These are phyloP conservation scores for Nepenthes mirabilis DNA, from an alignment of 148 eudicot genomes.

Conservation along the genomic window DNA sequence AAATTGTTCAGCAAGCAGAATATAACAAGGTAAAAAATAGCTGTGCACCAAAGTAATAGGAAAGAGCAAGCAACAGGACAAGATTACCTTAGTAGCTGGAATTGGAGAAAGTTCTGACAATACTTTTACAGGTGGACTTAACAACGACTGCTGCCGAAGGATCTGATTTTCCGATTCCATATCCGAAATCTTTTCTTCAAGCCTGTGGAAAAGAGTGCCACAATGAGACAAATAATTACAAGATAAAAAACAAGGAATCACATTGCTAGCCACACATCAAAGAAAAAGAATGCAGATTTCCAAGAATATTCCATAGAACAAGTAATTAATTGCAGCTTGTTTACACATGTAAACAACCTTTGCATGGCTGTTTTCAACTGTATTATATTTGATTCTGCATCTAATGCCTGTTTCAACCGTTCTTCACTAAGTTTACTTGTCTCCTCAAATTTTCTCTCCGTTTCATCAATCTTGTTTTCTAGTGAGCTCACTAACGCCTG, in stretches of 20 bases:
- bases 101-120: conserved; percentile 32
- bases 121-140: conserved; percentile 25
- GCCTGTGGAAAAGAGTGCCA: conserved; percentile 28
- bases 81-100: conserved; percentile 32
- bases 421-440: conserved; percentile 83
- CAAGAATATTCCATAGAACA: neutral
- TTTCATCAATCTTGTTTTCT: conserved; percentile 73
- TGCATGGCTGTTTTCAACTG: conserved; percentile 77
- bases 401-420: conserved; percentile 82
- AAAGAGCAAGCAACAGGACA: conserved; percentile 2
- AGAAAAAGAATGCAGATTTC: neutral
- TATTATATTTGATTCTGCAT: conserved; percentile 74
- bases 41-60: neutral
- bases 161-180: conserved; percentile 76
- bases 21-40: neutral
- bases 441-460: conserved; percentile 89
- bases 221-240: neutral
- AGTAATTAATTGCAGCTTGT: neutral
- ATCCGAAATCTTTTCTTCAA: conserved; percentile 72
- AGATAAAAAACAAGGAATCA: neutral
- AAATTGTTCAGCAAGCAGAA: neutral
- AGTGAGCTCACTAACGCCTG: conserved; percentile 79
- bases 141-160: conserved; percentile 64
- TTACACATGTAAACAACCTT: conserved; percentile 30
- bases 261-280: neutral